These are phyloP conservation scores for Chalara sp. DNA, from an alignment of 2,329 filamentous ascomycete species.

Conservation along the genomic window DNA sequence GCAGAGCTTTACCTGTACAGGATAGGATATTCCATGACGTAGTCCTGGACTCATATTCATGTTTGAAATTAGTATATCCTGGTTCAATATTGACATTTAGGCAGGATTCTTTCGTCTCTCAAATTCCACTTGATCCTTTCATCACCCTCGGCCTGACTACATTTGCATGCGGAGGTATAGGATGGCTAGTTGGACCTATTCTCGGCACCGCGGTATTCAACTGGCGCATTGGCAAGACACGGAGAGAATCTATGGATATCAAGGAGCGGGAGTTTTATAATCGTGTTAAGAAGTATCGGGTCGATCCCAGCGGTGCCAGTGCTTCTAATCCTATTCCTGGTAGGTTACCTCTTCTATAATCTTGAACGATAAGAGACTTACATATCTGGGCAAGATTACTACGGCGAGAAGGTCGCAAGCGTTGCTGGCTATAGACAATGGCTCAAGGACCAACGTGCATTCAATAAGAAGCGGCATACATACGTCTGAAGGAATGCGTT, in stretches of 20 bases:
- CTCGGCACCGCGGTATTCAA: constrained; percentile 78
- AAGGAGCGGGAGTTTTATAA: constrained; percentile 95
- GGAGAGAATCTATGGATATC: constrained; percentile 64
- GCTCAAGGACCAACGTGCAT: constrained; percentile 95
- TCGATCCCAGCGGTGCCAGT: constrained; percentile 83
- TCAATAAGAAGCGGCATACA: constrained; percentile 70
- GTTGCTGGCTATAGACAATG: constrained; percentile 87
- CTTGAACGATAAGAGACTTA: neutral
- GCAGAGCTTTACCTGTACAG: too few species aligned
- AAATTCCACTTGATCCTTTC: constrained; percentile 81
- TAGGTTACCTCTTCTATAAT: constrained; percentile 11
- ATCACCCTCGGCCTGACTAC: constrained; percentile 78
- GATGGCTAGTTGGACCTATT: constrained; percentile 83
- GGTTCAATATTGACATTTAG: neutral
- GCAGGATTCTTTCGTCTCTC: constrained; percentile 57
- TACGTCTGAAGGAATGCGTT: constrained; percentile 15
- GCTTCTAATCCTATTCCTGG: constrained; percentile 71
- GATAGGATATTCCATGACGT: too few species aligned
- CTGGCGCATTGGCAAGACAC: constrained; percentile 60
- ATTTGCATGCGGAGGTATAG: constrained; percentile 67
- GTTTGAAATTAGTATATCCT: too few species aligned
- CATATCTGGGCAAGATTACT: constrained; percentile 59
- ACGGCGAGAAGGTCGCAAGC: constrained; percentile 96
- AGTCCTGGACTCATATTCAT: too few species aligned
- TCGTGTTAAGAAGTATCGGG: constrained; percentile 84